Base-by-base conservation (phyloP, 2,329 filamentous ascomycete genomes). In the Falciphora oryzae region DNA sequence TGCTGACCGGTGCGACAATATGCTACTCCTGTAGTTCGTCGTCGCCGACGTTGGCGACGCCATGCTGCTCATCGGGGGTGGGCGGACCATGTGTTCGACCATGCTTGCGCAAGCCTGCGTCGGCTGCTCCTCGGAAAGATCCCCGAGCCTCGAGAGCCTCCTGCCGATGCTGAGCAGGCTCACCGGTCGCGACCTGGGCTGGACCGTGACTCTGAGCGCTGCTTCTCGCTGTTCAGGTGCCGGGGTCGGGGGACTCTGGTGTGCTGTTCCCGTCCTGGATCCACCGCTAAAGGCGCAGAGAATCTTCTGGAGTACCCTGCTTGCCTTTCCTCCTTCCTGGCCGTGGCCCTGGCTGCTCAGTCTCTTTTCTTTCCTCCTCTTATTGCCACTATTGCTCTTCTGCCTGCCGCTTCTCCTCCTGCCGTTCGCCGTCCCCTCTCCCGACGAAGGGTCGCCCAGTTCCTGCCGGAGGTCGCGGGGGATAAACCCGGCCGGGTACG, bases 1-100 rank as follows among this genome's bases (percentile, higher is more conserved):
- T 62, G 78, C 76, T 4, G 79, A 80, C 50, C 81, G 80, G 25
- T 78, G 78, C 22, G 82, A 82, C 69, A 83, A 79, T 65, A 85
- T 71, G 70, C 81, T 83, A 71, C 79, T 81, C 65, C 83, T 77
- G 66, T 79, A 44, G 16, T 18, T 44, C 78, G 50, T 74, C 44
- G 29, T 53, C 28, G 63, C 14, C 44, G 63, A 57, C 27, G 32
- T 50, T 14, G 13, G 29, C n/a, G 63, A 72, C 71, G 66, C 73
- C 66, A 53, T 70, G 56, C 70, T 65, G 56, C 69, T 66, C 63
- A 71, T 64, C 44, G 70, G 63, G 7, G 71, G 71, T 14, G 68
- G 66, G 29, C 71, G 73, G 31, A 69, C 64, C n/a, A 35, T 57
- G 31, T 69, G 68, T 13, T 76, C 74, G 7, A 74, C 63, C 72